Base-by-base conservation (phyloP, 768 basidiomycete genomes). In the Boletus vinaceobasis region DNA sequence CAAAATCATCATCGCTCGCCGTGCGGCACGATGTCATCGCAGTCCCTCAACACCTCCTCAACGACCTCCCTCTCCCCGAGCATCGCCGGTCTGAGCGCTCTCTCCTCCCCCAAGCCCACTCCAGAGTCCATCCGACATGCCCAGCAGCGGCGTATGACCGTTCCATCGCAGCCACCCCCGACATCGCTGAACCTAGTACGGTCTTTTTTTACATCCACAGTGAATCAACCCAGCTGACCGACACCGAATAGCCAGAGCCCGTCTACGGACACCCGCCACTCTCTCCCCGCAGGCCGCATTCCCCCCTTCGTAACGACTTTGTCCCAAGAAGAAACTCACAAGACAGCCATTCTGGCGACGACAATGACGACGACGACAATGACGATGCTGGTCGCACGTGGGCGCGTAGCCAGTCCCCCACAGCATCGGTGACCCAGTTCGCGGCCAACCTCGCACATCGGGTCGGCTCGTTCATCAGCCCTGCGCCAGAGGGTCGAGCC, bases 391-490 rank as follows among this genome's bases (percentile, higher is more conserved):
- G 66, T 48, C 53, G 47, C 53, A 64, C 64, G 26, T 65, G 67
- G 64, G 62, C 62, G 52, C 71, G 75, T 61, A 71, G 69, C 44
- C 74, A 75, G 38, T 81, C 86, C 0, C 80, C 82, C 1, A 72
- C 85, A 3, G 82, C 89, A 1, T 90, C 89, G 15, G 82, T 90
- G 11, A 81, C 87, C 32, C 79, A 85, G 62, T 79, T 90, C 55
- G 90, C 89, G 39, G 78, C 86, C 15, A 87, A 78, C 69, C 78
- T 92, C 53, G 88, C 87, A 7, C 86, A 89, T 57, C 81, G 85
- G 37, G 83, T 92, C n/a, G 83, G 83, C 39, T 80, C 79, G 17
- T 75, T 90, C 53, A 81, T 91, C 53, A 80, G 76, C 39, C 78
- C 77, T 43, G 78, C 81, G 4, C 71, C 77, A 7, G 63, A 62